These are phyloP conservation scores for Ceratocystis cubensis DNA, from an alignment of 2,329 filamentous ascomycete genomes.

Conservation along the genomic window DNA sequence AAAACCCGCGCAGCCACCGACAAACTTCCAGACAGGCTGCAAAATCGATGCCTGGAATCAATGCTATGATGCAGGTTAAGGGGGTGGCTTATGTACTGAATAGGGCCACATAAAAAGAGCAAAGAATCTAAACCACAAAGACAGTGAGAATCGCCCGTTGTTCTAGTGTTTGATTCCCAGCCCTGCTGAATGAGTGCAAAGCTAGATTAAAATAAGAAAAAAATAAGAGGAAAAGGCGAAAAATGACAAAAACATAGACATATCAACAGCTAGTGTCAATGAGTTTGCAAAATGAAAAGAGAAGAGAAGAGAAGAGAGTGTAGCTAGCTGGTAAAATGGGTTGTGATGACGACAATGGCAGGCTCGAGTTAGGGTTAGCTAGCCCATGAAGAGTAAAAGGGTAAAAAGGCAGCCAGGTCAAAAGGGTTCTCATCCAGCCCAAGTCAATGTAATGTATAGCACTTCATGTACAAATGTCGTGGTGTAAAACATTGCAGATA, in stretches of 20 bases:
- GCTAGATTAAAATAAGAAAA: background rate
- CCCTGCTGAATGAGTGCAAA: background rate
- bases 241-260: background rate
- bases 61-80: slow-evolving; percentile 7
- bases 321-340: too few species aligned
- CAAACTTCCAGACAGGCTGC: background rate
- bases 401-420: background rate
- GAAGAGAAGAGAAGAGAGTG: background rate
- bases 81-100: slow-evolving; percentile 7
- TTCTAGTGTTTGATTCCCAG: too few species aligned
- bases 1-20: background rate
- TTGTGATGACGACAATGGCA: background rate
- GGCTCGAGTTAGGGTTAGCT: background rate
- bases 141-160: background rate
- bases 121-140: background rate
- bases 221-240: background rate
- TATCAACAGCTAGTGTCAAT: background rate
- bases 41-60: background rate
- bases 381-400: too few species aligned
- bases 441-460: background rate
- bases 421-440: background rate
- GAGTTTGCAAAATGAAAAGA: background rate
- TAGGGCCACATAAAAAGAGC: background rate
- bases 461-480: background rate
- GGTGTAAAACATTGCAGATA: background rate